phyloP scores from a whole-genome alignment of 805 yeast species.

The Candida anglica region DNA sequence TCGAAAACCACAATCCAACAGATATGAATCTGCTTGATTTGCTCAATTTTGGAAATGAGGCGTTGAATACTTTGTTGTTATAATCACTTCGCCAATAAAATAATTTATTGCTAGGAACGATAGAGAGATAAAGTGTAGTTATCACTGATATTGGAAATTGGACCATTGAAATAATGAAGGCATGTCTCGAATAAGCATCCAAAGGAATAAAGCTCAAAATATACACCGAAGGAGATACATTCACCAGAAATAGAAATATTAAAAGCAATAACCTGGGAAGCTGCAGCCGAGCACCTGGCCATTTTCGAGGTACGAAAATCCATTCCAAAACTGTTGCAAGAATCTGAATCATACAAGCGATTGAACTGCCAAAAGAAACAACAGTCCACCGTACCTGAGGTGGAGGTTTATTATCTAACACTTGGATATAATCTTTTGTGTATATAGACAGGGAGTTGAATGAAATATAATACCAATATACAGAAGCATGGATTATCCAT shows the following conservation, averaged over 20 bases:
- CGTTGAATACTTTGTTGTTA: slow-evolving; percentile 13
- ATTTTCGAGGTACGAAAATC: slow-evolving; percentile 20
- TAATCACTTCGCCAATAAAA: slow-evolving; percentile 11
- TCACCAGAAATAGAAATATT: slow-evolving; percentile 13
- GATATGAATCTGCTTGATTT: slow-evolving; percentile 21
- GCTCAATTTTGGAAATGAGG: slow-evolving; percentile 20
- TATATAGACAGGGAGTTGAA: slow-evolving; percentile 49
- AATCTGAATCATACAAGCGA: slow-evolving; percentile 31
- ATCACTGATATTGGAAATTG: slow-evolving; percentile 26
- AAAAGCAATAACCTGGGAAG: slow-evolving; percentile 12
- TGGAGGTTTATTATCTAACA: slow-evolving; percentile 42
- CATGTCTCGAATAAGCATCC: slow-evolving; percentile 19
- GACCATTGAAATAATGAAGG: slow-evolving; percentile 16
- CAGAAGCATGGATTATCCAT: slow-evolving; percentile 49
- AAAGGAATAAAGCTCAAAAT: slow-evolving; percentile 21
- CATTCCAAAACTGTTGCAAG: slow-evolving; percentile 21
- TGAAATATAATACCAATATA: slow-evolving; percentile 51
- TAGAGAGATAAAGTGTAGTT: slow-evolving; percentile 25
- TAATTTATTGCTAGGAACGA: slow-evolving; percentile 19
- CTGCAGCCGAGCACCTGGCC: slow-evolving; percentile 17
- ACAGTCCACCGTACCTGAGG: slow-evolving; percentile 41
- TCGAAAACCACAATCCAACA: slow-evolving; percentile 23
- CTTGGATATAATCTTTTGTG: slow-evolving; percentile 38
- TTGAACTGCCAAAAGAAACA: slow-evolving; percentile 42
- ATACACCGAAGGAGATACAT: slow-evolving; percentile 25